These are phyloP conservation scores for Uncinocarpus reesii DNA, from an alignment of 2,329 filamentous ascomycete species.

Conservation along the genomic window DNA sequence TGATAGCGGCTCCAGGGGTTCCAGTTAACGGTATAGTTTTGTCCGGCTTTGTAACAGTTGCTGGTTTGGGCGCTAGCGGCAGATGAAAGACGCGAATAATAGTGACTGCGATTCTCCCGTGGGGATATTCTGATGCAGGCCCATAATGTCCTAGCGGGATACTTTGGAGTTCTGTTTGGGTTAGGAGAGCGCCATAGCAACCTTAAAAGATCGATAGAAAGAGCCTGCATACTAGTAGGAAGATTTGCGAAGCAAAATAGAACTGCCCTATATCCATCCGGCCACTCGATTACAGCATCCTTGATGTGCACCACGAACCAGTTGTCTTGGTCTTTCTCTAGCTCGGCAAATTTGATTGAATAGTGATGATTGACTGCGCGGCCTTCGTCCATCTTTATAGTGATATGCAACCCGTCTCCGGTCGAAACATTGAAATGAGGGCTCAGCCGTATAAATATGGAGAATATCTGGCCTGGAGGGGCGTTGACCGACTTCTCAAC, in stretches of 20 bases:
- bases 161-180: not conserved
- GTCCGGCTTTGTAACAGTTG: not conserved
- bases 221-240: not conserved
- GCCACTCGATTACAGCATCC: not conserved
- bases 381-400: constrained; percentile 9
- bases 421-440: not conserved
- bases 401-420: constrained; percentile 12
- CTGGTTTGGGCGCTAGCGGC: not conserved
- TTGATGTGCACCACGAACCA: not conserved
- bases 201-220: not conserved
- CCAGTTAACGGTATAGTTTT: not conserved
- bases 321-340: not conserved
- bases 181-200: too few species aligned
- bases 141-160: not conserved
- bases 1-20: not conserved
- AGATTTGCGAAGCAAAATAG: constrained; percentile 3
- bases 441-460: constrained; percentile 1
- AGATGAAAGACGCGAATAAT: constrained; percentile 8
- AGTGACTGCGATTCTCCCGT: constrained; percentile 2
- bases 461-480: not conserved
- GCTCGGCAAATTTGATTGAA: constrained; percentile 10
- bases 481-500: not conserved
- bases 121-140: not conserved
- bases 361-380: constrained; percentile 9
- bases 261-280: not conserved